Conservation (phyloP, 176 grass and related monocot genomes). For the Themeda triandra region DNA sequence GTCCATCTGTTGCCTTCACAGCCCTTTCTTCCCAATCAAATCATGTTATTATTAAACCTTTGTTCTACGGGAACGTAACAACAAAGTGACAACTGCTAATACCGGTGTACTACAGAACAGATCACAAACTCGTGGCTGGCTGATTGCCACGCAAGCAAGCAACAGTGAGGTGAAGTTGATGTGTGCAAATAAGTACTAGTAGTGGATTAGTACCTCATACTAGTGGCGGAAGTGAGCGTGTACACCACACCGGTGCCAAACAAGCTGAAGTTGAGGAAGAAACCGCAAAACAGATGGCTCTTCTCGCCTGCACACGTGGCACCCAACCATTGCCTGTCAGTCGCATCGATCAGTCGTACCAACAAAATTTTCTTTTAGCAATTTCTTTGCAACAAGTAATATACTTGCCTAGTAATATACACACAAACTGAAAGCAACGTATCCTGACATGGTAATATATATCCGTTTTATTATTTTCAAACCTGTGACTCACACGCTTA, state of each 20-base stretch:
- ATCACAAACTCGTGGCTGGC: neutral
- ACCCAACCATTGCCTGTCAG: neutral
- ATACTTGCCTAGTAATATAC: no score
- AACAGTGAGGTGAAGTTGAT: neutral
- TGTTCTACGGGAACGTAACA: neutral
- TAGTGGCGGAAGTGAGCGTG: slow-evolving; percentile 56
- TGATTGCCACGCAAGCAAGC: neutral
- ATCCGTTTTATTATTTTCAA: neutral
- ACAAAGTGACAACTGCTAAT: no score
- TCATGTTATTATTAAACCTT: neutral
- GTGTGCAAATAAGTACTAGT: neutral
- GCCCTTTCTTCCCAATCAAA: neutral
- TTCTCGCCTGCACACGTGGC: slow-evolving; percentile 49
- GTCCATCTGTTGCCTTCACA: no score
- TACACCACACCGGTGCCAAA: slow-evolving; percentile 66
- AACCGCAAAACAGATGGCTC: slow-evolving; percentile 35
- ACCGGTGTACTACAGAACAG: neutral
- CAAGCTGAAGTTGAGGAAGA: slow-evolving; percentile 54
- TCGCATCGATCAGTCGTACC: neutral
- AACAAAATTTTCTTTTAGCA: neutral
- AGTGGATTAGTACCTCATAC: slow-evolving; percentile 53
- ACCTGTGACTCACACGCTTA: neutral
- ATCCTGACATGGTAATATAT: neutral
- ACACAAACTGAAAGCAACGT: neutral
- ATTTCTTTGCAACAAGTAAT: neutral